A percentile compares a stretch with the other conserved stretches of the same genome.
phyloP scores from a whole-genome alignment of 2,329 filamentous ascomycete genomes.

The Colletotrichum tropicale region DNA sequence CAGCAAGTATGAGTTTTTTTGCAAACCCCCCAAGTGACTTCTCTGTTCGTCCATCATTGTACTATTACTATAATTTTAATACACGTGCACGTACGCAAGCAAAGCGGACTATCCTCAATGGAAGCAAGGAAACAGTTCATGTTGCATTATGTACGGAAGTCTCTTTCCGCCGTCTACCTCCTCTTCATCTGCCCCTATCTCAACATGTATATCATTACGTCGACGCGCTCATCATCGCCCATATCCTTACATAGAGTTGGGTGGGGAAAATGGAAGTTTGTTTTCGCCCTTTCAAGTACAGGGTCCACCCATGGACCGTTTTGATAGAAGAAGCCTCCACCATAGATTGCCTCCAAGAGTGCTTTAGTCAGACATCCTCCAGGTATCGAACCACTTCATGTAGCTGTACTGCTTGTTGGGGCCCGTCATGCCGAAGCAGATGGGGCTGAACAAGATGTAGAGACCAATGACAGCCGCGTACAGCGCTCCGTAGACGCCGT shows the following conservation, averaged over 20 bases:
- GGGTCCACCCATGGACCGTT: neutral
- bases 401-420: conserved; percentile 83
- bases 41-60: neutral
- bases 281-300: neutral
- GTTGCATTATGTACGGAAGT: conserved; percentile 16
- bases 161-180: neutral
- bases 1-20: conserved; percentile 10
- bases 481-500: conserved; percentile 72
- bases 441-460: conserved; percentile 89
- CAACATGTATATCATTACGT: neutral
- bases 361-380: conserved; percentile 74
- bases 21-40: neutral
- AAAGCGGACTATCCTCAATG: neutral
- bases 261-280: neutral
- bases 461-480: conserved; percentile 79
- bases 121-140: conserved; percentile 15
- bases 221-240: neutral
- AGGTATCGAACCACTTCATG: conserved; percentile 90
- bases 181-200: neutral
- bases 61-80: conserved; percentile 20
- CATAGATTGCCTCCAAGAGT: neutral
- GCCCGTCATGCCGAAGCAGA: conserved; percentile 96
- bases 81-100: neutral
- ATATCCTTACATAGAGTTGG: conserved; percentile 8
- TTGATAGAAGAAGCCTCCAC: neutral